Percentiles rank a stretch among this genome's conserved stretches.
Evolutionary conservation across 768 basidiomycete species (phyloP).

Genomic region (Trametes cinnabarina): DNA sequence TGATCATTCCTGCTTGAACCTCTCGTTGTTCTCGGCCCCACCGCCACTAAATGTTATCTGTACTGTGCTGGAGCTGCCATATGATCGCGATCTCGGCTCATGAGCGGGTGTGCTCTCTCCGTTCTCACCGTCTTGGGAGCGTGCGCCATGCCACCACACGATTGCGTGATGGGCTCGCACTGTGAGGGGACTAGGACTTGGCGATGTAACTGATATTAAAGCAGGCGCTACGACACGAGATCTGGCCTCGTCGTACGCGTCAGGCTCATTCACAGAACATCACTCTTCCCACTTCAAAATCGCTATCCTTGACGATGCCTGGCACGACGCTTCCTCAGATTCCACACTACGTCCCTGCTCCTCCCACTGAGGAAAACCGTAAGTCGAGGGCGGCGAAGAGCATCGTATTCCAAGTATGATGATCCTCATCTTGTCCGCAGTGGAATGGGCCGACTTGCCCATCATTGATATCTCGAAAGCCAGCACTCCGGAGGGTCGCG

Average conservation of each 20-base stretch:
- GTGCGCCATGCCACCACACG: conserved; percentile 6
- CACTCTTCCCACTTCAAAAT: background rate
- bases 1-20: background rate
- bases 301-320: conserved; percentile 13
- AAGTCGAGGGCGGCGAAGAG: background rate
- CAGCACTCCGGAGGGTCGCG: conserved; percentile 27
- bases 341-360: conserved; percentile 25
- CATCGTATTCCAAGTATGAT: background rate
- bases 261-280: background rate
- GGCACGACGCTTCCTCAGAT: conserved; percentile 15
- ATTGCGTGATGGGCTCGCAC: conserved; percentile 14
- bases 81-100: no score
- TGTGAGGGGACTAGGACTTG: background rate
- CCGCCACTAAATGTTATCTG: no score
- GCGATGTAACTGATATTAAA: background rate
- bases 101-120: background rate
- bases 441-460: conserved; percentile 34
- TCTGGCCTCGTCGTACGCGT: no score
- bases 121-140: background rate
- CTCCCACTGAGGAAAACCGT: conserved; percentile 21
- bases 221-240: no score
- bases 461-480: conserved; percentile 32
- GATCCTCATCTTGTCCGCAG: conserved; percentile 9
- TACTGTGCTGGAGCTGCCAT: no score
- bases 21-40: no score